Percentiles rank a stretch among this genome's conserved stretches.
phyloP scores from a whole-genome alignment of 2,329 filamentous ascomycete genomes.

The Apiospora arundinis region DNA sequence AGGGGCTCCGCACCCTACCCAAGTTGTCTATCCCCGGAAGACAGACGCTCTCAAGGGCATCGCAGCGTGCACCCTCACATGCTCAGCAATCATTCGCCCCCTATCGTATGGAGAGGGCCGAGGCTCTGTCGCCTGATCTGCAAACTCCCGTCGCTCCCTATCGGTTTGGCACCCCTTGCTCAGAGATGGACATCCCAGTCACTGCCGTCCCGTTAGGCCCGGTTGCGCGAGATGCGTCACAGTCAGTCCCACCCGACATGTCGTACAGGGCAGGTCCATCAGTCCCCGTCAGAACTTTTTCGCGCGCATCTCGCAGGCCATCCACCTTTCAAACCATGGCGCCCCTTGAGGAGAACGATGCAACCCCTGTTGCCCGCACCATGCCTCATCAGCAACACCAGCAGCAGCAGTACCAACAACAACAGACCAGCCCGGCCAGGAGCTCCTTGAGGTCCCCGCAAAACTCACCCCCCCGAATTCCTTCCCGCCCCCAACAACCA shows the following conservation, averaged over 20 bases:
- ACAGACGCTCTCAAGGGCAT: slow-evolving; percentile 29
- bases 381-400: slow-evolving; percentile 26
- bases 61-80: slow-evolving; percentile 28
- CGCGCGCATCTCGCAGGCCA: slow-evolving; percentile 68
- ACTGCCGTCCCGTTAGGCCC: slow-evolving; percentile 75
- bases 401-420: background rate
- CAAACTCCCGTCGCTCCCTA: slow-evolving; percentile 68
- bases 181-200: slow-evolving; percentile 87
- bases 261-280: slow-evolving; percentile 64
- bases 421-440: slow-evolving; percentile 37
- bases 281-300: slow-evolving; percentile 52
- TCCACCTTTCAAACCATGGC: slow-evolving; percentile 74
- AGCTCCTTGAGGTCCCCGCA: slow-evolving; percentile 43
- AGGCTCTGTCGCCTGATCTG: slow-evolving; percentile 61
- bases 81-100: slow-evolving; percentile 49
- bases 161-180: slow-evolving; percentile 85
- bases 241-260: slow-evolving; percentile 95
- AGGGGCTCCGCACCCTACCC: slow-evolving; percentile 64
- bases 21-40: slow-evolving; percentile 64
- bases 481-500: slow-evolving; percentile 47
- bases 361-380: slow-evolving; percentile 46
- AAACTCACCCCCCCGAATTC: slow-evolving; percentile 41
- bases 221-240: slow-evolving; percentile 78
- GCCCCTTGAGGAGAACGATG: slow-evolving; percentile 69
- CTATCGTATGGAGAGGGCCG: slow-evolving; percentile 58